Base-by-base conservation (phyloP, 257 asterid species). In the Linderniella brevidens region DNA sequence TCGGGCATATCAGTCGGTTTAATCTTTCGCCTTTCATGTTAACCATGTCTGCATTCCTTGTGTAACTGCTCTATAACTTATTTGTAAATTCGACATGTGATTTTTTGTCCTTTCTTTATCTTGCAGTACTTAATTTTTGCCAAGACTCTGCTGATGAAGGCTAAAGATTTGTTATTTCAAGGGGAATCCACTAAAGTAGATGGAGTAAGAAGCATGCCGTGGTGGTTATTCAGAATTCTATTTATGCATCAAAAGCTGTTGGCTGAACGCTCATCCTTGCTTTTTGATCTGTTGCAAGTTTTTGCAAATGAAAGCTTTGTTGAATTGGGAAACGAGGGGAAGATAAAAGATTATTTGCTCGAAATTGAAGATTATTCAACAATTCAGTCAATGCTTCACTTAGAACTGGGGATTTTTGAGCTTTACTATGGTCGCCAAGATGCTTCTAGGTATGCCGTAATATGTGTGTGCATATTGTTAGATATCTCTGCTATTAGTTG, bases 211-310 rank as follows among this genome's bases (percentile, higher is more conserved):
- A 88, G 82, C 72, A 63, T 75, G 19, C 54, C 92, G 15, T 90
- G 96, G 98, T 90, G 98, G 98, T 59, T 85, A 58, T 77, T 77
- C 49, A 75, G 98, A 72, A 56, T 74, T 67, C 56, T 85, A 41
- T 77, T 76, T 78, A 19, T 79, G 69, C 96, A 90, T 55, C 98
- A 90, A 79, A 85, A 66, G 55, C 52, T 90, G 68, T 67, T 90
- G 71, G 92, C 74, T 59, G 93, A 65, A 25, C 92, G 70, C 14
- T 79, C 94, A 6, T 85, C 98, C n/a, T 60, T 62, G 61, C 69
- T 90, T 62, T 90, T 72, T 60, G 87, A 90, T 66, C 68, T 80
- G 54, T 61, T 81, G 63, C 93, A 85, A 75, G 94, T 90, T 13
- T 69, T 35, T 63, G 69, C 46, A 48, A 62, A 25, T 54, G 87